These are phyloP conservation scores for Phylloboletellus chloephorus DNA, from an alignment of 1,284 basidiomycete species.

Conservation along the genomic window DNA sequence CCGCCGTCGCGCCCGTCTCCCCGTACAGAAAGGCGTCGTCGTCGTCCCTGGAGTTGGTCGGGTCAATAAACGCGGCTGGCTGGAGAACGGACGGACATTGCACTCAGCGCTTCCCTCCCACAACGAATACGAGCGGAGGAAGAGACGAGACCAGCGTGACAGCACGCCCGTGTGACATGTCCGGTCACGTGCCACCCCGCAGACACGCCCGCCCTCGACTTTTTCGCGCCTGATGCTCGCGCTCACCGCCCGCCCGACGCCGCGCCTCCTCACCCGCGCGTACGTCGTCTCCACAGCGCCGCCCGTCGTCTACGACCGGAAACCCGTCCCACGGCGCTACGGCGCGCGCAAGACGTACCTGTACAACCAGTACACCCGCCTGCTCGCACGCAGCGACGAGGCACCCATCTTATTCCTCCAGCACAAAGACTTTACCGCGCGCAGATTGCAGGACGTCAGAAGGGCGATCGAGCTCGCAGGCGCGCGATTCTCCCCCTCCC, in stretches of 20 bases:
- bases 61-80: conserved; percentile 25
- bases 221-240: conserved; percentile 4
- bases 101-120: conserved; percentile 19
- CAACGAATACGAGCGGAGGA: conserved; percentile 20
- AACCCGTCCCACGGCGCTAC: conserved; percentile 56
- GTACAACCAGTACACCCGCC: conserved; percentile 65
- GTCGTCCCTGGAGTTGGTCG: conserved; percentile 44
- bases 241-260: conserved; percentile 6
- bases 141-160: conserved; percentile 30
- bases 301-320: conserved; percentile 47
- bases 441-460: conserved; percentile 58
- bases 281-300: conserved; percentile 9
- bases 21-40: conserved; percentile 76
- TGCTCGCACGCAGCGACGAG: conserved; percentile 49
- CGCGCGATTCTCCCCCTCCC: conserved; percentile 39
- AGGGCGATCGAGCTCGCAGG: conserved; percentile 56
- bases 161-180: conserved; percentile 13
- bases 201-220: neutral
- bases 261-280: neutral
- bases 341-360: conserved; percentile 69
- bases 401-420: conserved; percentile 66
- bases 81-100: conserved; percentile 29
- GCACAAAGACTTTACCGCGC: conserved; percentile 63
- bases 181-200: conserved; percentile 13
- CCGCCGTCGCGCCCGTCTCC: conserved; percentile 40